Conservation (phyloP, 495 filamentous ascomycete genomes). For the Cercophora newfieldiana region DNA sequence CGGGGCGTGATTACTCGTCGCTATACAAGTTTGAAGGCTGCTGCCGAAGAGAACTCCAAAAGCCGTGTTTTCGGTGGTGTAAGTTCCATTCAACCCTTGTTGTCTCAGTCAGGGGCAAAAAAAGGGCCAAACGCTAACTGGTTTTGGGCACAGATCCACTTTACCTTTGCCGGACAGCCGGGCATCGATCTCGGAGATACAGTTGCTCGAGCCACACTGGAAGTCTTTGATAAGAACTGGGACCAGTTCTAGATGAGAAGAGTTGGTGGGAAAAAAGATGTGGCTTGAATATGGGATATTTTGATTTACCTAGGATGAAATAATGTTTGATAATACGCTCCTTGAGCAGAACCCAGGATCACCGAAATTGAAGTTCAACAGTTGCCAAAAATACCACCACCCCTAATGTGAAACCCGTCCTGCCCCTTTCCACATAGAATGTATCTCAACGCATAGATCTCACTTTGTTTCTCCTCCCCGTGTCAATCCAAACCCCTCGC, state of each 20-base stretch:
- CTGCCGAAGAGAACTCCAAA: slow-evolving; percentile 31
- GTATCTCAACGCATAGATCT: too few species aligned
- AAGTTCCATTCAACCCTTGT: slow-evolving; percentile 19
- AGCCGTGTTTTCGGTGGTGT: slow-evolving; percentile 37
- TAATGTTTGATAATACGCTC: background rate
- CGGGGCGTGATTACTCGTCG: slow-evolving; percentile 32
- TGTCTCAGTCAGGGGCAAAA: background rate
- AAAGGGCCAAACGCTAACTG: background rate
- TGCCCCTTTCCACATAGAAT: too few species aligned
- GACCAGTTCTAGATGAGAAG: background rate
- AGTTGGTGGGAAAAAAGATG: too few species aligned
- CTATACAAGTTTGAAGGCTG: slow-evolving; percentile 26
- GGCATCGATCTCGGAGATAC: background rate
- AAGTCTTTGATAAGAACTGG: background rate
- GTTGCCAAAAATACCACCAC: too few species aligned
- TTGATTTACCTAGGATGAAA: too few species aligned
- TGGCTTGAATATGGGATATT: too few species aligned
- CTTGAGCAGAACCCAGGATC: too few species aligned
- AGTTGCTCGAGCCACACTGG: background rate
- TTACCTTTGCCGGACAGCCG: background rate
- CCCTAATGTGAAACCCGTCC: too few species aligned
- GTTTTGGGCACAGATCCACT: background rate
- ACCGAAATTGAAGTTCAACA: too few species aligned
- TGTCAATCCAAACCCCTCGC: too few species aligned
- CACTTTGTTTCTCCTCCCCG: too few species aligned